These are phyloP conservation scores for Rhododendron ferrugineum DNA, from an alignment of 148 eudicot species.

Conservation along the genomic window DNA sequence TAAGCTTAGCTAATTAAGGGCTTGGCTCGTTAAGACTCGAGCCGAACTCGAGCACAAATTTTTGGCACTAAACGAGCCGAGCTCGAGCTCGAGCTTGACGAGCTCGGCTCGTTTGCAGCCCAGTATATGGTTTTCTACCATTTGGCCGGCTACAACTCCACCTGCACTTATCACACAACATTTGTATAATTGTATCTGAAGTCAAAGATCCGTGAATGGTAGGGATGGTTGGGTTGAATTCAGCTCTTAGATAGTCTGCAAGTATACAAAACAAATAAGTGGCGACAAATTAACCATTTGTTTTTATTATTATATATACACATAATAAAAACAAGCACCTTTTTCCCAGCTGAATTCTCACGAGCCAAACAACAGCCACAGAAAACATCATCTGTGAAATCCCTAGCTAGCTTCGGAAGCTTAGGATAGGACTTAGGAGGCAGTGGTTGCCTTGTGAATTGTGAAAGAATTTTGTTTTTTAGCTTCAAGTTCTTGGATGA, in stretches of 20 bases:
- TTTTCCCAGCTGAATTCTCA: slow-evolving; percentile 17
- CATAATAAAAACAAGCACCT: slow-evolving; percentile 6
- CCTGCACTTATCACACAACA: not conserved
- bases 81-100: too few relatives aligned
- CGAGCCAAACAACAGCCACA: slow-evolving; percentile 22
- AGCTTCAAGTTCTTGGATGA: slow-evolving; percentile 8
- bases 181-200: not conserved
- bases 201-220: slow-evolving; percentile 2
- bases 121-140: too few relatives aligned
- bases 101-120: too few relatives aligned
- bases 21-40: too few relatives aligned
- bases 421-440: not conserved
- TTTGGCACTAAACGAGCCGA: too few relatives aligned
- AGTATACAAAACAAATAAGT: not conserved
- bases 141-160: too few relatives aligned
- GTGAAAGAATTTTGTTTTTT: not conserved
- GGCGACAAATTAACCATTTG: not conserved
- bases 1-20: too few relatives aligned
- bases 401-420: slow-evolving; percentile 3
- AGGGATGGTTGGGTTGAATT: not conserved
- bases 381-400: not conserved
- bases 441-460: not conserved
- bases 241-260: not conserved
- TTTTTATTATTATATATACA: too few relatives aligned
- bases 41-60: too few relatives aligned